Conservation (phyloP, 2,329 filamentous ascomycete genomes). For the Calonectria pseudoturangicola region DNA sequence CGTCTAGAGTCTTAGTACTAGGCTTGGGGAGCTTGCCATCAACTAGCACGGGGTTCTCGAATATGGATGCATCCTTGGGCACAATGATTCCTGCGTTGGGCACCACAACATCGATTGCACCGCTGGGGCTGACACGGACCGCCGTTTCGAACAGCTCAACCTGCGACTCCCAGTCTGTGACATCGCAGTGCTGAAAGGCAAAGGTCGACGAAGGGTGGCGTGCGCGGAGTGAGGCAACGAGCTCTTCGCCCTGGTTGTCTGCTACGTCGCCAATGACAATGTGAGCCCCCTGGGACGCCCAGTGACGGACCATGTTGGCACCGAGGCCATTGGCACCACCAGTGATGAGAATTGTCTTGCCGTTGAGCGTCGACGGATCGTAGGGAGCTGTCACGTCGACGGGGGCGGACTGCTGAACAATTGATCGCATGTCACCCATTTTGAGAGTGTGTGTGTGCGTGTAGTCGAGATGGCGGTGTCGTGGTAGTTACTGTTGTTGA, state of each 20-base stretch:
- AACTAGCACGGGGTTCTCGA: conserved; percentile 69
- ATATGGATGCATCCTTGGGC: conserved; percentile 55
- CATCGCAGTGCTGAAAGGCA: conserved; percentile 77
- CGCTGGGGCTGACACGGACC: conserved; percentile 70
- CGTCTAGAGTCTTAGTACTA: conserved; percentile 72
- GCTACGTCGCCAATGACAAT: conserved; percentile 80
- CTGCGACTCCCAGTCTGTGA: conserved; percentile 79
- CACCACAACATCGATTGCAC: conserved; percentile 77
- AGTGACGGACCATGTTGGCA: conserved; percentile 70
- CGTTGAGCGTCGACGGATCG: conserved; percentile 66
- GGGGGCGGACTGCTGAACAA: conserved; percentile 63
- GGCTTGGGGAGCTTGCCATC: conserved; percentile 66
- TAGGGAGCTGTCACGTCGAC: conserved; percentile 67
- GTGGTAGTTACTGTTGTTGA: background rate
- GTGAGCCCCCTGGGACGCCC: conserved; percentile 74
- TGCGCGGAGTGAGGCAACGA: conserved; percentile 72
- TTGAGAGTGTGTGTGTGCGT: background rate
- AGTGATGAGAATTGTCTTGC: conserved; percentile 78
- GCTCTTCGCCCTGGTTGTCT: conserved; percentile 69
- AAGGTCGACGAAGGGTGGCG: conserved; percentile 63
- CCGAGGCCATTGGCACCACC: conserved; percentile 79
- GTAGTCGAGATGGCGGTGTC: background rate
- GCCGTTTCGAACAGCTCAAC: conserved; percentile 78
- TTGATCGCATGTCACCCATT: conserved; percentile 47
- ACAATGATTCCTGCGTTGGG: conserved; percentile 79